phyloP scores from a whole-genome alignment of 371 early-diverging fungal genomes.

The Mortierella sp. region DNA sequence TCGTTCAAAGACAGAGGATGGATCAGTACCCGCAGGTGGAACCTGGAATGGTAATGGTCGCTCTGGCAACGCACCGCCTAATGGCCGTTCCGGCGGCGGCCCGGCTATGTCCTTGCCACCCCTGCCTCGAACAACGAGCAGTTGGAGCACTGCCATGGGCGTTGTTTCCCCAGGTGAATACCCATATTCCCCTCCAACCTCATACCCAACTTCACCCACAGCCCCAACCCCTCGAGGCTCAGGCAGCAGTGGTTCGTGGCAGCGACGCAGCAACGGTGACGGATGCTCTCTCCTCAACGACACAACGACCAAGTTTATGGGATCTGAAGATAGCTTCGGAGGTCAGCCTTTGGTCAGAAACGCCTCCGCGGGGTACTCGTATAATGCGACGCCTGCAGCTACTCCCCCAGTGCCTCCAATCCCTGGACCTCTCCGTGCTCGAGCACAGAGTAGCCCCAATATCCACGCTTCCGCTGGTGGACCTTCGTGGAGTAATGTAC shows the following conservation, averaged over 20 bases:
- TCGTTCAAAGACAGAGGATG: conserved; percentile 46
- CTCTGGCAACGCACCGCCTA: conserved; percentile 10
- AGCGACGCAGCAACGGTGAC: conserved; percentile 58
- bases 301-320: conserved; percentile 60
- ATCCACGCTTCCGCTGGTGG: conserved; percentile 60
- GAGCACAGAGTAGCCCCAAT: conserved; percentile 78
- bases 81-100: conserved; percentile 10
- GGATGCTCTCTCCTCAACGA: conserved; percentile 59
- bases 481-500: conserved; percentile 36
- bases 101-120: conserved; percentile 64
- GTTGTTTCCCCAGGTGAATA: conserved; percentile 59
- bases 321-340: conserved; percentile 18
- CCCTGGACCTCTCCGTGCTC: conserved; percentile 63
- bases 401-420: conserved; percentile 37
- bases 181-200: conserved; percentile 72
- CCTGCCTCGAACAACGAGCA: conserved; percentile 60
- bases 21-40: conserved; percentile 7
- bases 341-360: conserved; percentile 51
- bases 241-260: conserved; percentile 54
- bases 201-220: conserved; percentile 73
- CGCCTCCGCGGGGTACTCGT: conserved; percentile 49
- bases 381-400: conserved; percentile 35
- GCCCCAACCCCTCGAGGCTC: conserved; percentile 61
- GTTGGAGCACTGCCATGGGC: conserved; percentile 49
- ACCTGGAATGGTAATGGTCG: conserved; percentile 19